phyloP scores from a whole-genome alignment of 169 alveolate species.

The Plasmodium billcollinsi region DNA sequence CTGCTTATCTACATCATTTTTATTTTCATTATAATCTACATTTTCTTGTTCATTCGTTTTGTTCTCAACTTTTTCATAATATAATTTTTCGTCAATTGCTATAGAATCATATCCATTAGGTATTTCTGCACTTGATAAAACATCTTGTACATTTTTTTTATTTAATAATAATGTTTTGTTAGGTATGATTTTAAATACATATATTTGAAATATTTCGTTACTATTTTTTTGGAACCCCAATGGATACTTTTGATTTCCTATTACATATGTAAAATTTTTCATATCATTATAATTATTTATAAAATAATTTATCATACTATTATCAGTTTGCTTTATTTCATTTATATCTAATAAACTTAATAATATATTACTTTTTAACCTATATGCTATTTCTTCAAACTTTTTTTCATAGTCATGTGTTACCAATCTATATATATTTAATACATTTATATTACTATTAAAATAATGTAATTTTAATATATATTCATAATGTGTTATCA shows the following conservation, averaged over 20 bases:
- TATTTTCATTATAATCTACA: background rate
- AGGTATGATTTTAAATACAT: slow-evolving; percentile 59
- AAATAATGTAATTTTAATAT: slow-evolving; percentile 32
- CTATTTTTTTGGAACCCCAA: slow-evolving; percentile 63
- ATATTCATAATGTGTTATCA: slow-evolving; percentile 60
- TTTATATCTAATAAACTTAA: slow-evolving; percentile 59
- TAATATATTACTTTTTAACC: slow-evolving; percentile 49
- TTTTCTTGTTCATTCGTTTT: slow-evolving; percentile 1
- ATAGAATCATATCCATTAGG: slow-evolving; percentile 69
- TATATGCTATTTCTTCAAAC: slow-evolving; percentile 37
- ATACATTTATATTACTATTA: slow-evolving; percentile 66
- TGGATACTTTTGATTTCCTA: slow-evolving; percentile 69
- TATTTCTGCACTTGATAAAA: slow-evolving; percentile 11
- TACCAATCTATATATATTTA: slow-evolving; percentile 37
- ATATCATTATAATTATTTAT: slow-evolving; percentile 39
- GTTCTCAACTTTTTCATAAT: slow-evolving; percentile 1
- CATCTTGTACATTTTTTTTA: slow-evolving; percentile 18
- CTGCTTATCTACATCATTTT: background rate
- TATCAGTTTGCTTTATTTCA: slow-evolving; percentile 34
- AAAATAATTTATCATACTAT: slow-evolving; percentile 36
- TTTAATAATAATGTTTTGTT: slow-evolving; percentile 56
- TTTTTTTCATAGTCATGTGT: slow-evolving; percentile 39
- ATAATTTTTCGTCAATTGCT: slow-evolving; percentile 44
- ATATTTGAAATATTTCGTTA: slow-evolving; percentile 46
- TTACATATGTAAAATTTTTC: slow-evolving; percentile 14